Evolutionary conservation across 495 filamentous ascomycete species (phyloP).

Genomic region (Penicillium macrosclerotiorum): DNA sequence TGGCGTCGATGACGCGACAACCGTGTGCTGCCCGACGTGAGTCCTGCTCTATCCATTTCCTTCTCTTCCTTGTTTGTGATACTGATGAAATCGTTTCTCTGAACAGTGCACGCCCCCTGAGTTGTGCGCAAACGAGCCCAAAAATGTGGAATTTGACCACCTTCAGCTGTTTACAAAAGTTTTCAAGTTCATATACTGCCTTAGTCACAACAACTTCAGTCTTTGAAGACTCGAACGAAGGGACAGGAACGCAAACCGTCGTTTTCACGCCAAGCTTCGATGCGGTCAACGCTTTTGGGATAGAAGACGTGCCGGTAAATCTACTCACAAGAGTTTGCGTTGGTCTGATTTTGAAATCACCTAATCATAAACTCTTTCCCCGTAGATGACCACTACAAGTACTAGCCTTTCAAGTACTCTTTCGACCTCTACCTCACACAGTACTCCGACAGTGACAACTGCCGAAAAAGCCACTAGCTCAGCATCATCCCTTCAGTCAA

Average conservation of each 20-base stretch:
- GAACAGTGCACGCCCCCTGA: neutral
- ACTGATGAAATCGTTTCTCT: neutral
- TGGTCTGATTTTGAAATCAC: neutral
- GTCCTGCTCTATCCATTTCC: neutral
- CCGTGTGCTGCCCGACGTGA: conserved; percentile 3
- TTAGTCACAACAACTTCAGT: conserved; percentile 1
- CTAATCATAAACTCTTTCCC: neutral
- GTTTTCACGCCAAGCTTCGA: conserved; percentile 1
- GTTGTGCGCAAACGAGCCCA: neutral
- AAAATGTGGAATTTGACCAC: neutral
- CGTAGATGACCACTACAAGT: neutral
- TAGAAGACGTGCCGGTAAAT: conserved; percentile 1
- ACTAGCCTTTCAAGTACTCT: no score
- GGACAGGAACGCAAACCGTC: neutral
- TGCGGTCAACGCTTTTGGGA: conserved; percentile 2
- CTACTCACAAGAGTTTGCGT: neutral
- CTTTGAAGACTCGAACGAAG: neutral
- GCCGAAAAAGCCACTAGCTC: neutral
- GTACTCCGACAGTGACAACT: neutral
- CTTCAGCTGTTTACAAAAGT: conserved; percentile 2
- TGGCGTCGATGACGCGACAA: conserved; percentile 4
- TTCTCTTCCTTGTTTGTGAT: no score
- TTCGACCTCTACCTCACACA: neutral
- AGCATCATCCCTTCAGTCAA: neutral
- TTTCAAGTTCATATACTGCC: conserved; percentile 1